Conservation (phyloP, 2,329 filamentous ascomycete genomes). For the Chaetomium olivaceum region DNA sequence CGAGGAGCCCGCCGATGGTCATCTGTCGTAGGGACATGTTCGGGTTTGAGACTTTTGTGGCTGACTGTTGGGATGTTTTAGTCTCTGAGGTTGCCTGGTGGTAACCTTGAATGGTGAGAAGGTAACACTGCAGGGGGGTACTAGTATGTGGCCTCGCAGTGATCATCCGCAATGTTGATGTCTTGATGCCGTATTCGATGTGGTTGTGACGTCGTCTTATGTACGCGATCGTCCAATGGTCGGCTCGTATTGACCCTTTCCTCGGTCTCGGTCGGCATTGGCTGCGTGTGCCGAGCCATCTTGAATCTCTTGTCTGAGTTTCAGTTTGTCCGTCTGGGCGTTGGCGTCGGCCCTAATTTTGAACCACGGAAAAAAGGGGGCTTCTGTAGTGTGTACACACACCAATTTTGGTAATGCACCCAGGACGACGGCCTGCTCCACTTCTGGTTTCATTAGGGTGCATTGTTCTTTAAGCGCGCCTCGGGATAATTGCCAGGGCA, state of each 20-base stretch:
- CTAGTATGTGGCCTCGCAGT: background rate
- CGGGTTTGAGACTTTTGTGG: background rate
- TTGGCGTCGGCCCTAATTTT: background rate
- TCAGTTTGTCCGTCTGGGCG: background rate
- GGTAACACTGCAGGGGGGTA: too few relatives aligned
- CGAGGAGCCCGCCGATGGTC: background rate
- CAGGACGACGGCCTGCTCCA: background rate
- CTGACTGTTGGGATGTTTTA: too few relatives aligned
- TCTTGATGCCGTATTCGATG: background rate
- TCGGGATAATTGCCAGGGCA: slow-evolving; percentile 18
- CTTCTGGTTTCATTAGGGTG: background rate
- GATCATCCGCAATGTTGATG: background rate
- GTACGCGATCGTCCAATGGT: background rate
- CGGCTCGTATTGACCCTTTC: background rate
- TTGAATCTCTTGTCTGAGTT: background rate
- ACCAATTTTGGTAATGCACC: background rate
- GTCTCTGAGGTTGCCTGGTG: background rate
- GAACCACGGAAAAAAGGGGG: background rate
- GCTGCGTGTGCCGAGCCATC: too few relatives aligned
- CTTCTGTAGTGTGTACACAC: background rate
- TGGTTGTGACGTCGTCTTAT: slow-evolving; percentile 1
- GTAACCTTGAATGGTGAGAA: too few relatives aligned
- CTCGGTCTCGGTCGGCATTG: background rate
- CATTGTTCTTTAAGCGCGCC: background rate
- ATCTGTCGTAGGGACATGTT: slow-evolving; percentile 6